A percentile compares a stretch with the other conserved stretches of the same genome.
Conservation (phyloP, 352 stramenopile genomes). For the Phytophthora crassamura region DNA sequence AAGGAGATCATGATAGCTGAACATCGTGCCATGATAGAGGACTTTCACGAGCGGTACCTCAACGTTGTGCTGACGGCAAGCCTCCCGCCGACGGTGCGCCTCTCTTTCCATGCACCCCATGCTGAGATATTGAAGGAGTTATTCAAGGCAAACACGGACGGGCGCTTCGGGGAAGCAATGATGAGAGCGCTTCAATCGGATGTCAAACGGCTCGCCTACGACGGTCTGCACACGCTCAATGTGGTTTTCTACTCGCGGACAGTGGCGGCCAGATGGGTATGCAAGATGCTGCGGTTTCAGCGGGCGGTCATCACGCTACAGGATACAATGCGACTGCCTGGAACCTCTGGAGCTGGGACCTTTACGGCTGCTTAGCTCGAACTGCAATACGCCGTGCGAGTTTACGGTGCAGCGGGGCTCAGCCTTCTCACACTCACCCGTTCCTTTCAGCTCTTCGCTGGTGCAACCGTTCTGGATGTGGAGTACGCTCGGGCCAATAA, state of each 20-base stretch:
- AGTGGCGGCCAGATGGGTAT: background rate
- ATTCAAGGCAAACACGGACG: constrained; percentile 1
- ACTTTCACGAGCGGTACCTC: background rate
- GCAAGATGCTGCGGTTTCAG: background rate
- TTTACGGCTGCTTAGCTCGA: background rate
- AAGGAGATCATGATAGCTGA: background rate
- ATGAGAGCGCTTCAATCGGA: constrained; percentile 3
- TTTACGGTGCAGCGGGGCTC: background rate
- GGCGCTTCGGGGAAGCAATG: background rate
- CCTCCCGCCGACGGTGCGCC: background rate
- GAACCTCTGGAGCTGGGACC: background rate
- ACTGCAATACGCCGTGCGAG: constrained; percentile 1
- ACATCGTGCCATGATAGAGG: constrained; percentile 5
- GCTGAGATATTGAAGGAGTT: constrained; percentile 1
- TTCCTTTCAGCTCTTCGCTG: too few relatives aligned
- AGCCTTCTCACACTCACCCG: too few relatives aligned
- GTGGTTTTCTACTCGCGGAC: constrained; percentile 1
- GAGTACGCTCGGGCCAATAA: too few relatives aligned
- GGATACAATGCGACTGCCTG: background rate
- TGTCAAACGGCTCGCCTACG: constrained; percentile 3
- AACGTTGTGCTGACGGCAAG: constrained; percentile 2
- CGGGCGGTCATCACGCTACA: constrained; percentile 1
- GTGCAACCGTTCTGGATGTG: too few relatives aligned
- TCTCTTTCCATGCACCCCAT: background rate
- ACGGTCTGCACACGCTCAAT: background rate